Evolutionary conservation across 306 rosid genomes (phyloP), one percentile per base, ranked within the genome.

Genomic region (Cucurbita maxima): DNA sequence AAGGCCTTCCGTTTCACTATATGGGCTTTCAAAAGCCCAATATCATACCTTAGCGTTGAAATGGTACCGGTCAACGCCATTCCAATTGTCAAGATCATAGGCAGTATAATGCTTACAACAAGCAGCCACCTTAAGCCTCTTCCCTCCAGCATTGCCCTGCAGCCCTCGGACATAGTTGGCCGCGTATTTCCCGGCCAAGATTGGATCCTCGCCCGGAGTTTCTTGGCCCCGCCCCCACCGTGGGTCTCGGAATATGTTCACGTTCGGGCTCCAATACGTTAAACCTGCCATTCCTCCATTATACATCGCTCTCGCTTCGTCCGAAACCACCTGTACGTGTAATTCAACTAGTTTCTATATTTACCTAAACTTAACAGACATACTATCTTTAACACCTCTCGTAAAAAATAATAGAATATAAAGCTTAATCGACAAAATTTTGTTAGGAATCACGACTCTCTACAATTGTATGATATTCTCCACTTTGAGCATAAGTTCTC

Each of bases 161-260:
- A 93, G 86, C 4, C 98, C 98, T 22, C 14, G 80, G 50, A 93
- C 96, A 30, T 93, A 93, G 57, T 80, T 81, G 16, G 90, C 90
- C 0, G 96, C 97, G 3, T 93, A 93, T 47, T 86, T 90, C 5
- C 70, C 92, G 3, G 94, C 84, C 57, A 93, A 13, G 0, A 76
- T 18, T 0, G 97, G 98, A 83, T 93, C 98, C 60, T 93, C 98
- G 0, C 97, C 97, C 0, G 98, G 97, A 57, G 98, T 90, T 54
- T 93, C 97, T 75, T 93, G 98, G 8, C 97, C 98, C 0, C 97
- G 81, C 3, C 98, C 98, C 98, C 98, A 93, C 30, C 98, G 84
- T 0, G 98, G 98, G 81, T 93, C 98, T 6, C 97, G 86, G 14
- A 90, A 86, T 51, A 93, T 87, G 86, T 93, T 90, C 75, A 93